These are phyloP conservation scores for Zygnema cylindricum DNA, from an alignment of 139 green algal species.

Conservation along the genomic window DNA sequence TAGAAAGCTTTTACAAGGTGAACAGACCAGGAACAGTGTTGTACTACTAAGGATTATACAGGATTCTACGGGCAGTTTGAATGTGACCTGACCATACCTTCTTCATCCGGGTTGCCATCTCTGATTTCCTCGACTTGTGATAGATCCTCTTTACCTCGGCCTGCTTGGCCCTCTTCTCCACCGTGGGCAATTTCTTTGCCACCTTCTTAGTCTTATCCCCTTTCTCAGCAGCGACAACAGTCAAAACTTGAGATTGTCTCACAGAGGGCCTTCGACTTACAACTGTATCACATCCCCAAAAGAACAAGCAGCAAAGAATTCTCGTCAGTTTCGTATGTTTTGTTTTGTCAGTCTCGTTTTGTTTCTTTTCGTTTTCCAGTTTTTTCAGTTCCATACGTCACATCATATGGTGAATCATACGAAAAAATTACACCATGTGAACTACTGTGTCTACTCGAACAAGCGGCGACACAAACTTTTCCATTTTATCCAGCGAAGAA, in stretches of 20 bases:
- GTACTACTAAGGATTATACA: too few relatives aligned
- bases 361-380: background rate
- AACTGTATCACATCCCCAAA: background rate
- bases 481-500: too few relatives aligned
- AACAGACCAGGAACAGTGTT: too few relatives aligned
- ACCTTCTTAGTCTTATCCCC: background rate
- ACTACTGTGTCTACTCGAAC: too few relatives aligned
- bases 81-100: too few relatives aligned
- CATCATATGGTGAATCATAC: too few relatives aligned
- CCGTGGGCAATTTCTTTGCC: slow-evolving; percentile 44
- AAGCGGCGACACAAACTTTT: too few relatives aligned
- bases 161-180: slow-evolving; percentile 48
- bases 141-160: slow-evolving; percentile 45
- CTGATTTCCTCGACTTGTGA: slow-evolving; percentile 46
- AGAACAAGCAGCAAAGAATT: background rate
- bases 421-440: too few relatives aligned
- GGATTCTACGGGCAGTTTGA: too few relatives aligned
- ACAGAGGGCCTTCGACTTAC: background rate
- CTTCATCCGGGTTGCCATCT: slow-evolving; percentile 59
- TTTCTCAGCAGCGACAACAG: background rate
- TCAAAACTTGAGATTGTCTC: background rate
- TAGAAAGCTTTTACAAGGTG: too few relatives aligned
- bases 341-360: background rate
- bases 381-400: background rate
- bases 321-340: background rate